Evolutionary conservation across 257 asterid genomes (phyloP).

Genomic region (Nicotiana paniculata): DNA sequence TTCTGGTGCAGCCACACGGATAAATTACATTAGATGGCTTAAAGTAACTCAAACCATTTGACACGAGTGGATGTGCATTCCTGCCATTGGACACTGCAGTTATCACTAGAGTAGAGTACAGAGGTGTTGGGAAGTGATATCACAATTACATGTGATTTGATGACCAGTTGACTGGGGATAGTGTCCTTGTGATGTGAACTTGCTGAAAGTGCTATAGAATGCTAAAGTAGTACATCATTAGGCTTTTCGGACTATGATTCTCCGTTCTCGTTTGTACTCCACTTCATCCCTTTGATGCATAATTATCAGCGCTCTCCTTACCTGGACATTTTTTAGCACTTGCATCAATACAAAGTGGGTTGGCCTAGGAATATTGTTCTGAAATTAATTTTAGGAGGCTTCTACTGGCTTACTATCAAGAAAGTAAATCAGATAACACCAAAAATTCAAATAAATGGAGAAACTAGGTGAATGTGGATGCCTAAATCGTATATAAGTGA

Average conservation of each 20-base stretch:
- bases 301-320: slow-evolving; percentile 82
- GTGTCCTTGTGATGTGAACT: neutral
- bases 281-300: slow-evolving; percentile 99
- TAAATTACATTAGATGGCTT: neutral
- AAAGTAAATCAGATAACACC: neutral
- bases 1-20: neutral
- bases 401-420: neutral
- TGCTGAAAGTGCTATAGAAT: neutral
- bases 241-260: slow-evolving; percentile 73
- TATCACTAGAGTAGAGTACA: neutral
- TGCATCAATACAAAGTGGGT: neutral
- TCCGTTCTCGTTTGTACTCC: slow-evolving; percentile 78
- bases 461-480: neutral
- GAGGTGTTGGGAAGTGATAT: neutral
- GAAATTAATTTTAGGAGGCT: neutral
- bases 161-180: neutral
- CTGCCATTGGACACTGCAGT: neutral
- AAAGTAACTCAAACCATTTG: neutral
- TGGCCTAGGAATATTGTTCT: neutral
- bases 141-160: neutral
- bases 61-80: neutral
- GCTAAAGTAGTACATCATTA: slow-evolving; percentile 6
- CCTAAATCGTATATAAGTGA: neutral
- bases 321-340: slow-evolving; percentile 35
- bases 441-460: neutral